Evolutionary conservation across 73 alveolate species (phyloP).

Genomic region (Paramecium sexaurelia): DNA sequence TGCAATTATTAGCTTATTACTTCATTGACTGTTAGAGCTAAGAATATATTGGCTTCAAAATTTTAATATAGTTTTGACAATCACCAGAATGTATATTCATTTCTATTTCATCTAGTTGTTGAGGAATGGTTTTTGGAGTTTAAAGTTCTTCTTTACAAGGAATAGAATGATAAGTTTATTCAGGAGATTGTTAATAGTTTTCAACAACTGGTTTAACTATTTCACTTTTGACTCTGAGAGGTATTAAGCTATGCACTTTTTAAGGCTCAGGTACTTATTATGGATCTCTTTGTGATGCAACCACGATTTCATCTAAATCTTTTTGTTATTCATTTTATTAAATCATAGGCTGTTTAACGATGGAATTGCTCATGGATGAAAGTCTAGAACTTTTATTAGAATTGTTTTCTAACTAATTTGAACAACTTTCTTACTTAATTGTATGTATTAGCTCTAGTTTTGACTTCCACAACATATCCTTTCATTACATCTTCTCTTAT

Average conservation of each 20-base stretch:
- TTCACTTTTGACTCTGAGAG: not conserved
- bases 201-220: not conserved
- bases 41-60: not conserved
- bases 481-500: slow-evolving; percentile 13
- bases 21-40: not conserved
- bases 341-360: not conserved
- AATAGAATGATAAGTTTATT: not conserved
- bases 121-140: not conserved
- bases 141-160: not conserved
- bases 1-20: not conserved
- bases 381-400: slow-evolving; percentile 23
- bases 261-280: not conserved
- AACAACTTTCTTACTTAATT: not conserved
- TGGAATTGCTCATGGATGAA: slow-evolving; percentile 7
- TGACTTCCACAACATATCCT: slow-evolving; percentile 9
- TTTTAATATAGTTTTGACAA: not conserved
- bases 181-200: not conserved
- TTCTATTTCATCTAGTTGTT: slow-evolving; percentile 12
- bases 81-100: not conserved
- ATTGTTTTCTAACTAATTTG: slow-evolving; percentile 51
- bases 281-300: not conserved
- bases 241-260: not conserved
- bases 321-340: not conserved
- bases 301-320: not conserved
- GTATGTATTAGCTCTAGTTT: not conserved